Percentiles rank a stretch among this genome's conserved stretches.
Evolutionary conservation across 441 rosid species (phyloP).

Genomic region (Arabidopsis hybrid): DNA sequence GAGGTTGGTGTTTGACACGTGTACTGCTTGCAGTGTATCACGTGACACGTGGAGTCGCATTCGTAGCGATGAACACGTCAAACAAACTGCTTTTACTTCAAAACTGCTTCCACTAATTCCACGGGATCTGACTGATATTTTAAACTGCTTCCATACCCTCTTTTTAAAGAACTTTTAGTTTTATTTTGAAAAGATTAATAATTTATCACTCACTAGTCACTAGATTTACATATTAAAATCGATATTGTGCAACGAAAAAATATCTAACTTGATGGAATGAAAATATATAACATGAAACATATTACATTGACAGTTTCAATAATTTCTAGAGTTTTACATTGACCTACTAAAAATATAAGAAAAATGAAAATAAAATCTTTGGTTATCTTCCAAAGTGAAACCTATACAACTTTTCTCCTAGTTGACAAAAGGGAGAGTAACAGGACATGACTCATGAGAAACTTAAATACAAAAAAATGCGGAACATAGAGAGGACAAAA

Average conservation of each 20-base stretch:
- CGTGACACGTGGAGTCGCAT: slow-evolving; percentile 25
- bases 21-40: neutral
- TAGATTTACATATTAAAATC: too few species aligned
- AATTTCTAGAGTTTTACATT: slow-evolving; percentile 23
- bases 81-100: slow-evolving; percentile 8
- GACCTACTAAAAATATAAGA: slow-evolving; percentile 23
- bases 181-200: too few species aligned
- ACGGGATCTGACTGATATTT: slow-evolving; percentile 6
- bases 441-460: neutral
- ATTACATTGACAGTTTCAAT: neutral
- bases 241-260: neutral
- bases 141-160: neutral
- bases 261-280: neutral
- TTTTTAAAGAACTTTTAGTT: too few species aligned
- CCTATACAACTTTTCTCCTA: slow-evolving; percentile 29
- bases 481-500: slow-evolving; percentile 11
- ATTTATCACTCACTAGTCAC: too few species aligned
- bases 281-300: neutral
- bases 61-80: slow-evolving; percentile 29
- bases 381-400: slow-evolving; percentile 10
- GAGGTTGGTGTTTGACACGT: slow-evolving; percentile 22
- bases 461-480: slow-evolving; percentile 22
- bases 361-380: neutral
- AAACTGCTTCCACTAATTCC: slow-evolving; percentile 28
- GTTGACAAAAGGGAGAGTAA: slow-evolving; percentile 28